phyloP scores from a whole-genome alignment of 305 asterid species.

The Plantago coronopus region DNA sequence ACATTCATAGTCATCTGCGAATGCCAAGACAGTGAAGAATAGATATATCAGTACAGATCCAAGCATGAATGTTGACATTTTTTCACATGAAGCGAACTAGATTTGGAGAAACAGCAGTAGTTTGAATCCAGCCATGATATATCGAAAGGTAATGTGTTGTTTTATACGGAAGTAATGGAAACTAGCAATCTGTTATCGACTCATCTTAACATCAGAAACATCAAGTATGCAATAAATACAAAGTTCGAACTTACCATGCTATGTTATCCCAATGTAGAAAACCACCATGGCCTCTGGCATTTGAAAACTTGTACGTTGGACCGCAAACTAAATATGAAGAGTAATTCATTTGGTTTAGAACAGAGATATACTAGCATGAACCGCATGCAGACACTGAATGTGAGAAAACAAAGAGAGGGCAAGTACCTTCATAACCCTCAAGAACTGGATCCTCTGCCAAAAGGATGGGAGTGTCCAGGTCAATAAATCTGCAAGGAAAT shows the following conservation, averaged over 20 bases:
- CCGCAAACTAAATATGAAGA: conserved; percentile 52
- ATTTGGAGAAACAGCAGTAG: no score
- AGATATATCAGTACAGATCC: not conserved
- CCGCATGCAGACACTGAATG: not conserved
- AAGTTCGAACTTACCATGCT: conserved; percentile 42
- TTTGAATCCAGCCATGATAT: no score
- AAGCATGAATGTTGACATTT: no score
- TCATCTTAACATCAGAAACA: not conserved
- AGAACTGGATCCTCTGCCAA: conserved; percentile 83
- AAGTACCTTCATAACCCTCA: conserved; percentile 78
- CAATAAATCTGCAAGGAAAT: conserved; percentile 53
- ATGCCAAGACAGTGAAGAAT: not conserved
- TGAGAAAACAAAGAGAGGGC: conserved; percentile 7
- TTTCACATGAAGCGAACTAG: no score
- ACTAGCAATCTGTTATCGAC: not conserved
- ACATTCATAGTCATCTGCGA: not conserved
- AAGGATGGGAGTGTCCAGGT: conserved; percentile 82
- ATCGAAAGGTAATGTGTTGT: no score
- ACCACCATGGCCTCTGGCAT: conserved; percentile 87
- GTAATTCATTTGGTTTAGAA: conserved; percentile 19
- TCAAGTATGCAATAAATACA: not conserved
- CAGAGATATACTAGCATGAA: not conserved
- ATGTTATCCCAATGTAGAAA: conserved; percentile 68
- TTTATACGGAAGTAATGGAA: no score
- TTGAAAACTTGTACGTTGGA: conserved; percentile 68